A percentile compares a stretch with the other conserved stretches of the same genome.
phyloP scores from a whole-genome alignment of 1,284 basidiomycete genomes.

The Polyporus tsugae region DNA sequence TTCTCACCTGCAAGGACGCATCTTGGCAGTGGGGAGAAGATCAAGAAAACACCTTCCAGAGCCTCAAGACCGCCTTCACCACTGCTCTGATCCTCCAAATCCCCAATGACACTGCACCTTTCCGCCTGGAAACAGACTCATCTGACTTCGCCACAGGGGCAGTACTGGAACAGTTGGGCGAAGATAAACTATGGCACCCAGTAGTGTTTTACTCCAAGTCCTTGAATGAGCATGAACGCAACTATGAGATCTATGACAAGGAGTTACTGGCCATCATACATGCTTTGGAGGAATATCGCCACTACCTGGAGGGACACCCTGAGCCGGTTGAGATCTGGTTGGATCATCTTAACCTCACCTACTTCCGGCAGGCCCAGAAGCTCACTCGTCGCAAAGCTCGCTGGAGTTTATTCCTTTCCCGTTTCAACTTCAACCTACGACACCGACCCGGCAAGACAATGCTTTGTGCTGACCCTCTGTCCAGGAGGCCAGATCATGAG shows the following conservation, averaged over 20 bases:
- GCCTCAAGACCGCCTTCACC: constrained; percentile 30
- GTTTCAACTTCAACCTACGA: constrained; percentile 47
- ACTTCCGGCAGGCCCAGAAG: constrained; percentile 46
- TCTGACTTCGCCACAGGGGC: constrained; percentile 22
- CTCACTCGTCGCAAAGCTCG: constrained; percentile 49
- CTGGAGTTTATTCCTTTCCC: constrained; percentile 47
- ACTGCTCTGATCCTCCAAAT: neutral
- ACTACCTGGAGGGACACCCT: constrained; percentile 39
- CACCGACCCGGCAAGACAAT: constrained; percentile 49
- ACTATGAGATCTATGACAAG: constrained; percentile 49
- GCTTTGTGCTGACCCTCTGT: constrained; percentile 49
- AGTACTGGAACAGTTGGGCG: constrained; percentile 15
- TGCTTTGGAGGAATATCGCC: constrained; percentile 43
- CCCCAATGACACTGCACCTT: neutral
- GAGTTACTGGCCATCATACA: constrained; percentile 47
- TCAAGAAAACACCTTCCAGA: constrained; percentile 39
- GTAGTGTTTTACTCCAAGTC: constrained; percentile 23
- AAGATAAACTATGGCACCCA: constrained; percentile 21
- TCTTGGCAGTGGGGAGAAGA: constrained; percentile 31
- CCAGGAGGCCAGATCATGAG: constrained; percentile 45
- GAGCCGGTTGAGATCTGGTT: constrained; percentile 35
- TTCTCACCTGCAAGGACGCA: constrained; percentile 23
- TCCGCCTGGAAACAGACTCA: constrained; percentile 2
- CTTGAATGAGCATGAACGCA: constrained; percentile 28
- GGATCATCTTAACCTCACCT: constrained; percentile 55